phyloP scores from a whole-genome alignment of 208 protist species.

The Endotrypanum monterogeii region DNA sequence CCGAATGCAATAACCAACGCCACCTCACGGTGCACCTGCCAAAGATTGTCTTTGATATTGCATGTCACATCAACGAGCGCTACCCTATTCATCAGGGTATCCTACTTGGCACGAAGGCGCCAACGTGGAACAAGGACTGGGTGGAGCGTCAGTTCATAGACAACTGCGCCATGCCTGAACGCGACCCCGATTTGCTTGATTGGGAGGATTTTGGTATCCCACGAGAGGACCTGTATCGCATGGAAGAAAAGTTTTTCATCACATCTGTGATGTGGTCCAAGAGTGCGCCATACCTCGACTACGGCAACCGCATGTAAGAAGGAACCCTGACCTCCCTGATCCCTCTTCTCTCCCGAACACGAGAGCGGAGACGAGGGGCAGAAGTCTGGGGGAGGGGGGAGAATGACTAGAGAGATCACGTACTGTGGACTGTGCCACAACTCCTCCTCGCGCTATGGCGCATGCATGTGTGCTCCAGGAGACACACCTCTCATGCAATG shows the following conservation, averaged over 20 bases:
- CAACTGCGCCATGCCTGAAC: constrained; percentile 88
- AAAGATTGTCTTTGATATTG: constrained; percentile 70
- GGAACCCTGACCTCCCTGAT: neutral
- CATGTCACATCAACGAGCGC: constrained; percentile 78
- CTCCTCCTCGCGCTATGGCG: no score
- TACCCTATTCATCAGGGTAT: constrained; percentile 72
- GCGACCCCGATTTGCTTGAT: constrained; percentile 87
- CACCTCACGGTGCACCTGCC: constrained; percentile 76
- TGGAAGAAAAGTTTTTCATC: constrained; percentile 93
- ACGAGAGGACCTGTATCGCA: constrained; percentile 87
- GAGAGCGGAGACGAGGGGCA: no score
- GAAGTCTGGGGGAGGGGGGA: no score
- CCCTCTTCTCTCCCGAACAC: neutral
- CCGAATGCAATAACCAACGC: constrained; percentile 79
- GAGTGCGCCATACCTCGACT: constrained; percentile 71
- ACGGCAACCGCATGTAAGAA: constrained; percentile 67
- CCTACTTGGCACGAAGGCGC: constrained; percentile 70
- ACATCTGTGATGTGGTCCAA: constrained; percentile 85
- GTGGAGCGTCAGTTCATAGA: constrained; percentile 89
- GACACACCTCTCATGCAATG: neutral
- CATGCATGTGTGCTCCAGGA: neutral
- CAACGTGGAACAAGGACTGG: constrained; percentile 89
- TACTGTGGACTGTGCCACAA: no score
- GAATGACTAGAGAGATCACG: neutral
- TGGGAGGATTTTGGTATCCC: constrained; percentile 93